Base-by-base conservation (phyloP, 306 rosid genomes). In the Glycine soja region DNA sequence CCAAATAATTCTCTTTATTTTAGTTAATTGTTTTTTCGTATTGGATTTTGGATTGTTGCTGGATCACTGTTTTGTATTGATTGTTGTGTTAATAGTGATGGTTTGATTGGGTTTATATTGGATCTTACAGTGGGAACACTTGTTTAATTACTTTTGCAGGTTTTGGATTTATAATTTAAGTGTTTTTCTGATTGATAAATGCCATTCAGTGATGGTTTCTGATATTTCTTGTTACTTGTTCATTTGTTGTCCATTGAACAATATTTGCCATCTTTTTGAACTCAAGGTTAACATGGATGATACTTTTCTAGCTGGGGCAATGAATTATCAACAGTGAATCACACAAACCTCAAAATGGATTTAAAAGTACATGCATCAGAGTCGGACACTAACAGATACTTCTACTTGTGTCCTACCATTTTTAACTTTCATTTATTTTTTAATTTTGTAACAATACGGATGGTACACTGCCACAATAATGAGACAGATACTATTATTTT, bases 111-210 rank as follows among this genome's bases (percentile, higher is more conserved):
- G 30, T 24, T 24, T 24, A 24, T 24, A 56, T 66, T 74, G 90
- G 93, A 89, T 92, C 89, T 65, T 81, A 74, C 57, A 4, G 87
- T 79, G n/a, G 77, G 50, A 74, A 43, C 78, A n/a, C 32, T 80
- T 32, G 15, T 24, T 24, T 24, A 2, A 24, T 24, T 24, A 24
- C 30, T 24, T 24, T 24, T 24, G 30, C 30, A 24, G 30, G 30
- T 1, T 24, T 24, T 80, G 74, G 48, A 75, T 80, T 81, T 56
- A 72, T 86, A 65, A 13, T 82, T 70, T 83, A 79, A 77, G 76
- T 85, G 38, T 78, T 75, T 38, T 38, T 74, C 34, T 56, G 78
- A 79, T 24, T 79, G 81, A 57, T 80, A 54, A 10, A 70, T 72
- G 82, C 52, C 82, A 71, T 90, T 80, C 48, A 70, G 77, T 73